These are phyloP conservation scores for Cladosporium phlei DNA, from an alignment of 2,329 filamentous ascomycete genomes.

Conservation along the genomic window DNA sequence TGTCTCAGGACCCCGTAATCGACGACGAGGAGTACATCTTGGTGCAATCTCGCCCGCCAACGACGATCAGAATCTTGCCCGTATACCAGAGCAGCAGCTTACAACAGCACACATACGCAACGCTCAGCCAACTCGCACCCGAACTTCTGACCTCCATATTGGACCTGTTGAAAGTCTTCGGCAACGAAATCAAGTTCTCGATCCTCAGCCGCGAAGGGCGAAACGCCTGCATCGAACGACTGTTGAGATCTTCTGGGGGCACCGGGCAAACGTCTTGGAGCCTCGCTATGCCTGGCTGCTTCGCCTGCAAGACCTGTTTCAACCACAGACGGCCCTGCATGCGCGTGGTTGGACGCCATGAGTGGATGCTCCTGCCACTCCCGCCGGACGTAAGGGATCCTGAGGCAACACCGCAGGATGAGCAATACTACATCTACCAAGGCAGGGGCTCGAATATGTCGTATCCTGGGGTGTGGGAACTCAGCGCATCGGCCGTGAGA, in stretches of 20 bases:
- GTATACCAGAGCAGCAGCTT: not conserved
- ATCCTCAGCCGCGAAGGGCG: not conserved
- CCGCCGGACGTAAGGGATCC: not conserved
- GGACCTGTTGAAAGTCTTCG: not conserved
- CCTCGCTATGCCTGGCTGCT: not conserved
- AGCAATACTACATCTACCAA: not conserved
- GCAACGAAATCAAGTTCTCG: not conserved
- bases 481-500: too few relatives aligned
- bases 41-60: not conserved
- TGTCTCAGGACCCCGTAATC: not conserved
- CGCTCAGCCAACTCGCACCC: not conserved
- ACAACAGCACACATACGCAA: not conserved
- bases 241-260: too few relatives aligned
- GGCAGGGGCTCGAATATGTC: not conserved
- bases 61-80: not conserved
- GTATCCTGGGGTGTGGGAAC: not conserved
- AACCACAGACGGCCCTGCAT: conserved; percentile 16
- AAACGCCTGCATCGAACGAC: not conserved
- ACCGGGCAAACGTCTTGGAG: conserved; percentile 8
- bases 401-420: not conserved
- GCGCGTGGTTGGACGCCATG: conserved; percentile 7
- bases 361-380: conserved; percentile 11
- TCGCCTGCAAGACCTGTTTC: conserved; percentile 19
- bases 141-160: not conserved
- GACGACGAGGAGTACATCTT: not conserved